Conservation (phyloP, 177 flowering plant species). For the Telopea speciosissima region DNA sequence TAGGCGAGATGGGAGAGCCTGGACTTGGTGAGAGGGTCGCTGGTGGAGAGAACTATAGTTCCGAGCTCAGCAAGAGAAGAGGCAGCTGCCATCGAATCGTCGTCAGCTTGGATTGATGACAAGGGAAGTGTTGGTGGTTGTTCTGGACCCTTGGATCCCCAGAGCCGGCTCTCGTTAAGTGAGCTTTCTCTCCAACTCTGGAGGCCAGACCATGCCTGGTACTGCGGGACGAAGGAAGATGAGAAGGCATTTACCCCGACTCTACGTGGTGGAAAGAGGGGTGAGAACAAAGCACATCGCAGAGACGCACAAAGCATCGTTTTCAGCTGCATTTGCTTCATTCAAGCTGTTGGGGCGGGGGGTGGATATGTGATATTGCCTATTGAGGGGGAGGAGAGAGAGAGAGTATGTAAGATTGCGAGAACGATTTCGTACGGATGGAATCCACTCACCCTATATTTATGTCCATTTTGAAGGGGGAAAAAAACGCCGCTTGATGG, state of each 20-base stretch:
- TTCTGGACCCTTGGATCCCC: slow-evolving; percentile 74
- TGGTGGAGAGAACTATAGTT: slow-evolving; percentile 71
- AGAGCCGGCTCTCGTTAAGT: slow-evolving; percentile 46
- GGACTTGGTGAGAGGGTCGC: slow-evolving; percentile 71
- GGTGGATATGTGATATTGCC: too few relatives aligned
- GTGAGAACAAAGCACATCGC: background rate
- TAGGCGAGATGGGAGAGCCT: slow-evolving; percentile 74
- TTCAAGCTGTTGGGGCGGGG: too few relatives aligned
- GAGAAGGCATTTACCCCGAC: background rate
- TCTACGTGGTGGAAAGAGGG: background rate
- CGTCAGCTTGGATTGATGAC: background rate
- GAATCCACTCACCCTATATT: too few relatives aligned
- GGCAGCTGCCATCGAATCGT: slow-evolving; percentile 15
- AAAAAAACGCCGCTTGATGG: too few relatives aligned
- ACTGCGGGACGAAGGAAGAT: slow-evolving; percentile 21
- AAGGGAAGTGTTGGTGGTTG: slow-evolving; percentile 23
- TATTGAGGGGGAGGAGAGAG: too few relatives aligned
- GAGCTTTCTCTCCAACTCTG: slow-evolving; percentile 53
- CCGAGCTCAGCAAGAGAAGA: slow-evolving; percentile 82
- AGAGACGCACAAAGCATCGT: background rate
- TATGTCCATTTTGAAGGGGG: too few relatives aligned
- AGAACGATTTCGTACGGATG: too few relatives aligned
- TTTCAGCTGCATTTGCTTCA: background rate
- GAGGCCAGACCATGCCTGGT: slow-evolving; percentile 61
- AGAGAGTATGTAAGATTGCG: too few relatives aligned